These are phyloP conservation scores for Ganoderma sinense DNA, from an alignment of 1,284 basidiomycete genomes.

Conservation along the genomic window DNA sequence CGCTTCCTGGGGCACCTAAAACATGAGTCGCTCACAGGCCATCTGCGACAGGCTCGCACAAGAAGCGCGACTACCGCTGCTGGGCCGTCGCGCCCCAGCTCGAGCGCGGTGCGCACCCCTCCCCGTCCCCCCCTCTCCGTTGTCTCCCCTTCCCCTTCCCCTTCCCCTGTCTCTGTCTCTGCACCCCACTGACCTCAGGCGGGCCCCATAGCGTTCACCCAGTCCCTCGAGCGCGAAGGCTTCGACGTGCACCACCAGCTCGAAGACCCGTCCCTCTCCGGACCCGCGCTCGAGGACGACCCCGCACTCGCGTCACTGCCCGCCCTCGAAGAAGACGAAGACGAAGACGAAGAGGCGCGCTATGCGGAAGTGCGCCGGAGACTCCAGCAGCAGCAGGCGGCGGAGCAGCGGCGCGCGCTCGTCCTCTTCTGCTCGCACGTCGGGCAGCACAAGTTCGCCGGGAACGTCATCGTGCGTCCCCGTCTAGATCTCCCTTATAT, in stretches of 20 bases:
- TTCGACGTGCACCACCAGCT: slow-evolving; percentile 80
- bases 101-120: slow-evolving; percentile 58
- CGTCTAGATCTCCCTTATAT: not conserved
- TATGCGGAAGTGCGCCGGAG: slow-evolving; percentile 53
- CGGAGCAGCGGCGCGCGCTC: slow-evolving; percentile 63
- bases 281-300: slow-evolving; percentile 59
- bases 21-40: not conserved
- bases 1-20: not conserved
- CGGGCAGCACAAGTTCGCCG: slow-evolving; percentile 93
- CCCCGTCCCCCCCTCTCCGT: not conserved
- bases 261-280: slow-evolving; percentile 67
- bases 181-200: too few species aligned
- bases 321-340: slow-evolving; percentile 41
- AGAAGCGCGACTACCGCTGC: slow-evolving; percentile 90
- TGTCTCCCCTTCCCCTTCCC: not conserved
- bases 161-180: too few species aligned
- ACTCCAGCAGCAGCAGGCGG: slow-evolving; percentile 50
- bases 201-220: slow-evolving; percentile 59
- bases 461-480: slow-evolving; percentile 86
- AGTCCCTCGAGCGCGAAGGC: slow-evolving; percentile 65
- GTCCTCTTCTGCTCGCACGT: slow-evolving; percentile 89
- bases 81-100: slow-evolving; percentile 86
- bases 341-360: slow-evolving; percentile 32
- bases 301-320: slow-evolving; percentile 40
- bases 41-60: slow-evolving; percentile 79